These are phyloP conservation scores for Suillus decipiens DNA, from an alignment of 768 basidiomycete genomes.

Conservation along the genomic window DNA sequence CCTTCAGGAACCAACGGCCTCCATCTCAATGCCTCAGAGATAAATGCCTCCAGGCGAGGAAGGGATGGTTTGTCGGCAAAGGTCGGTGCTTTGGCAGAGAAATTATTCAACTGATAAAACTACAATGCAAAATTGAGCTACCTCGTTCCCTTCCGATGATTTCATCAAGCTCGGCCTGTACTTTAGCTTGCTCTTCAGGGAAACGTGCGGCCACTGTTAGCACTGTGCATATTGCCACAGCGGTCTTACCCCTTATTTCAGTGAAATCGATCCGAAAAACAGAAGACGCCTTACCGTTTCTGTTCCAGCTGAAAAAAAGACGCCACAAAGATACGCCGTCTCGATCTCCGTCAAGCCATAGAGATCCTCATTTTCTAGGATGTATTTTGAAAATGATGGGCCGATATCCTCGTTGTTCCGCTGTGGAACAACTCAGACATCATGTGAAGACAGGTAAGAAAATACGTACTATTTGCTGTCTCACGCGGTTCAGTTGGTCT, in stretches of 20 bases:
- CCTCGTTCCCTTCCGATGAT: background rate
- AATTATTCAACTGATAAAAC: constrained; percentile 13
- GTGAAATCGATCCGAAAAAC: too few relatives aligned
- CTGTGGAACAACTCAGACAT: background rate
- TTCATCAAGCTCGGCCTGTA: background rate
- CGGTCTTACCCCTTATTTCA: background rate
- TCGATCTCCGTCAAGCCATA: constrained; percentile 37
- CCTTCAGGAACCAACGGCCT: background rate
- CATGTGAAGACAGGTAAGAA: background rate
- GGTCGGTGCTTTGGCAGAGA: background rate
- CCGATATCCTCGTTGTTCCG: background rate
- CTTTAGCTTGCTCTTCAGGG: background rate
- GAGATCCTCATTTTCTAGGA: background rate
- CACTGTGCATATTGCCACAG: background rate
- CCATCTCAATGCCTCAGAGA: background rate
- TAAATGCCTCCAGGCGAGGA: background rate
- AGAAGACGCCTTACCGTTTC: constrained; percentile 39
- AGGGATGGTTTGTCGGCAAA: background rate
- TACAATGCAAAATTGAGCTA: background rate
- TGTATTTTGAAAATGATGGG: background rate
- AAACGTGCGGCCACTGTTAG: background rate
- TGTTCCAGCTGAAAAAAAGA: constrained; percentile 60
- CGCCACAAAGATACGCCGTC: constrained; percentile 54
- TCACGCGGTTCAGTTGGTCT: background rate
- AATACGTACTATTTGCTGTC: background rate